These are phyloP conservation scores for Boletus sp. DNA, from an alignment of 768 basidiomycete genomes.

Conservation along the genomic window DNA sequence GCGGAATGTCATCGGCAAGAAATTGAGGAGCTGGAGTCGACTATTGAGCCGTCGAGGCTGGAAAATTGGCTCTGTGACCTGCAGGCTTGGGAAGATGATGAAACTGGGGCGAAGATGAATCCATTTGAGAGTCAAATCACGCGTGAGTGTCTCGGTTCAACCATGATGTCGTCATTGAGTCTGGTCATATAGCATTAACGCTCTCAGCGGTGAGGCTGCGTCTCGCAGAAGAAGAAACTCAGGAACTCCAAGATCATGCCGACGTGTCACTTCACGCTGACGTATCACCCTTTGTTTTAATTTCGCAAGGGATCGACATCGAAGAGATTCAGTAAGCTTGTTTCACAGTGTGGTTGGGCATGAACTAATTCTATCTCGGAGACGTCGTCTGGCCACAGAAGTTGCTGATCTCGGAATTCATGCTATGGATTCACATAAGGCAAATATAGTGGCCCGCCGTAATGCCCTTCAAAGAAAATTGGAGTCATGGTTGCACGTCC, in stretches of 20 bases:
- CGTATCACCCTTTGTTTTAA: background rate
- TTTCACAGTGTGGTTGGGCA: too few relatives aligned
- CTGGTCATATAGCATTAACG: background rate
- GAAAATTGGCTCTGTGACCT: background rate
- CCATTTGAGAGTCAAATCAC: background rate
- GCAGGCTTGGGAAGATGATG: background rate
- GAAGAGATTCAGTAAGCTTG: background rate
- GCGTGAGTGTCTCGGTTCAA: too few relatives aligned
- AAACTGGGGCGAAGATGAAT: background rate
- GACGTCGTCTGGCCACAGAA: background rate
- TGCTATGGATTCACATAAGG: background rate
- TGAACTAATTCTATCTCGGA: background rate
- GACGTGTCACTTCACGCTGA: background rate
- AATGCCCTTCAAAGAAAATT: conserved; percentile 1
- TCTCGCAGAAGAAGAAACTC: conserved; percentile 1
- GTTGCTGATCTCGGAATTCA: background rate
- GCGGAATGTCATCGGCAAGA: background rate
- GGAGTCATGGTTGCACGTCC: background rate
- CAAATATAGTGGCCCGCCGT: background rate
- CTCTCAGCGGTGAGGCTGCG: background rate
- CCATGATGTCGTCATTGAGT: too few relatives aligned
- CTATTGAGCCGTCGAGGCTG: background rate
- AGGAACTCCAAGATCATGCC: background rate
- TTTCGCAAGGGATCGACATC: background rate
- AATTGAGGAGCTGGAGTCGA: background rate